Base-by-base conservation (phyloP, 2,329 filamentous ascomycete genomes). In the Nemania sp. region DNA sequence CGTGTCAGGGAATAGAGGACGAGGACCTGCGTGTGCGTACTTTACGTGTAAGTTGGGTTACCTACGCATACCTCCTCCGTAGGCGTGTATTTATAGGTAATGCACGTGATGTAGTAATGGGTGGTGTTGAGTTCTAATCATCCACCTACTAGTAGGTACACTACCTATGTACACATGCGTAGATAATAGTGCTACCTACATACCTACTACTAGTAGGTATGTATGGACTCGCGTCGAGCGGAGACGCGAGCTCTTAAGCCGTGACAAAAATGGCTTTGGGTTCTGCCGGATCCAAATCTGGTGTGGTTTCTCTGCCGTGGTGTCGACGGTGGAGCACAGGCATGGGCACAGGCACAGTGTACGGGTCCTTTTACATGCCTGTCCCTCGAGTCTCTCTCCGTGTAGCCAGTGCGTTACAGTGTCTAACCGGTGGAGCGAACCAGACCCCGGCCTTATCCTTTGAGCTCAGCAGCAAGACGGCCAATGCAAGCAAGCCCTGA, bases 331-430 rank as follows among this genome's bases (percentile, higher is more conserved):
- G 73, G 74, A 54, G 70, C 55, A 61, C 55, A 64, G 54, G 55
- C 68, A 41, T 47, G 45, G 27, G 35, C 41, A 62, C 52, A 38
- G 49, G 64, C 67, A 75, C 74, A 73, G 72, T 74, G 69, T 71
- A 62, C 43, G 26, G 65, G 60, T 32, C 52, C 62, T 65, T 62
- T 70, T 70, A 57, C 57, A 43, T 47, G 22, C 41, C 67, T 54
- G 53, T 41, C 52, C 24, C 41, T 57, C 47, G 52, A 61, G 67
- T 70, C 62, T 62, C 62, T 67, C 53, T 56, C 53, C 51, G 70
- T 73, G 74, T 74, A 74, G 74, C 66, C 67, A 72, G 59, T 71
- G 69, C 63, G 55, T 49, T 70, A 72, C 67, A 70, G 73, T 73
- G 54, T 51, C 51, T 62, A 32, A 51, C 5, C 15, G 58, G 58